Base-by-base conservation (phyloP, 352 stramenopile species). In the Globisporangium cederbergense region DNA sequence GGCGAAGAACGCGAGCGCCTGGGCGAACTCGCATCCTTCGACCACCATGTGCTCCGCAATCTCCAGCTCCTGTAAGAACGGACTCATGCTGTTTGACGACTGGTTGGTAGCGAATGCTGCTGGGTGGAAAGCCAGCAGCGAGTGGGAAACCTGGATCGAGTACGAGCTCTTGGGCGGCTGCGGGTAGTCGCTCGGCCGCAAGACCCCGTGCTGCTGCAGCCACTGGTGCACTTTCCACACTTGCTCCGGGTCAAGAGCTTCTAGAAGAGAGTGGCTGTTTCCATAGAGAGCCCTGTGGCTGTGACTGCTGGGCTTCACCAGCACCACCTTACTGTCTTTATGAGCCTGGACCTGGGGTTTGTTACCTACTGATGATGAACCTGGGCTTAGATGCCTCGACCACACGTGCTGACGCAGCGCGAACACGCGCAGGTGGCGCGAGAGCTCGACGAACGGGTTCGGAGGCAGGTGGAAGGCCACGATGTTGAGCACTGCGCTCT, bases 381-480 rank as follows among this genome's bases (percentile, higher is more conserved):
- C 28, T 58, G 34, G 14, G 7, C 13, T 11, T 1, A 74, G n/a
- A 34, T 64, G 47, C 2, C 60, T 11, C 0, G 43, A 65, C 73
- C 70, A 77, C 47, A 79, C 52, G 34, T 74, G 58, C 3, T 81
- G 71, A 4, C 72, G 67, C 42, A 74, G 11, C 4, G 75, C 77
- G 53, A 83, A 86, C 13, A 66, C 68, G 20, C 79, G 73, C 3
- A 86, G 13, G 13, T 77, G 56, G 1, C 18, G 57, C 1, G 77
- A 78, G 28, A 88, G 60, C 7, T 71, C 57, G 34, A 85, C 60
- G 47, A 83, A 86, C 10, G 79, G 77, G 28, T 88, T 86, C 32
- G 79, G 75, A 2, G 77, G 73, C 30, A 86, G 69, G 7, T 64
- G 52, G 40, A 70, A 62, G 11, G 70, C 70, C 4, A 88, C 70